A percentile compares a stretch with the other conserved stretches of the same genome.
Conservation (phyloP, 805 yeast genomes). For the Blastobotrys terrestris region DNA sequence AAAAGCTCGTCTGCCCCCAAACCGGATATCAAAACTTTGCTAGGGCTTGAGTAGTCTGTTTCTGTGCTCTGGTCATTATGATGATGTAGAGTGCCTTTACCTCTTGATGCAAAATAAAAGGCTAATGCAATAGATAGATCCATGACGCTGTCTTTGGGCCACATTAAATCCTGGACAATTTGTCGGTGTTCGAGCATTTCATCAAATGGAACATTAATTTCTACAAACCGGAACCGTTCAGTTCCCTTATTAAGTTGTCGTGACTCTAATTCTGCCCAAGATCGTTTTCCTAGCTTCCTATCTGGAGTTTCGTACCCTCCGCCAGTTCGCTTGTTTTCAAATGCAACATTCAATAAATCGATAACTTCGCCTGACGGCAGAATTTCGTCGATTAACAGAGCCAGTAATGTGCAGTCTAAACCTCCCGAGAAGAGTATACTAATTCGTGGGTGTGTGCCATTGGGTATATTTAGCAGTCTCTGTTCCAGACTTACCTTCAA, state of each 20-base stretch:
- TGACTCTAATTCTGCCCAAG: constrained; percentile 47
- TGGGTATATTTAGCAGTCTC: background rate
- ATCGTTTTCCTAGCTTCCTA: constrained; percentile 60
- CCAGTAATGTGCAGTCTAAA: constrained; percentile 80
- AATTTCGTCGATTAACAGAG: constrained; percentile 35
- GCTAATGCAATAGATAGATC: constrained; percentile 94
- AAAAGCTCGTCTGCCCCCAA: constrained; percentile 95
- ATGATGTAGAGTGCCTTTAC: constrained; percentile 33
- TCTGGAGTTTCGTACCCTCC: constrained; percentile 68
- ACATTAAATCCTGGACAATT: constrained; percentile 60
- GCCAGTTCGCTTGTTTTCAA: constrained; percentile 79
- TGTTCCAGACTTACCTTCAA: background rate
- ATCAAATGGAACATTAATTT: constrained; percentile 66
- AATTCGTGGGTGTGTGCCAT: constrained; percentile 24
- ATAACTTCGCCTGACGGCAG: constrained; percentile 32
- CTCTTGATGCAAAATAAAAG: constrained; percentile 81
- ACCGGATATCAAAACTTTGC: constrained; percentile 80
- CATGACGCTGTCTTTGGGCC: constrained; percentile 87
- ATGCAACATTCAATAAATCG: constrained; percentile 87
- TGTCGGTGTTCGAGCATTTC: constrained; percentile 49
- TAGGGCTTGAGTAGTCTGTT: constrained; percentile 30
- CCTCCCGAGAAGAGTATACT: constrained; percentile 91
- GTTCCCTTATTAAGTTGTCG: constrained; percentile 35
- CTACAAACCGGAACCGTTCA: constrained; percentile 42
- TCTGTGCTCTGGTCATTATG: constrained; percentile 9